phyloP scores from a whole-genome alignment of 1,284 basidiomycete species.

The Mixia osmundae region DNA sequence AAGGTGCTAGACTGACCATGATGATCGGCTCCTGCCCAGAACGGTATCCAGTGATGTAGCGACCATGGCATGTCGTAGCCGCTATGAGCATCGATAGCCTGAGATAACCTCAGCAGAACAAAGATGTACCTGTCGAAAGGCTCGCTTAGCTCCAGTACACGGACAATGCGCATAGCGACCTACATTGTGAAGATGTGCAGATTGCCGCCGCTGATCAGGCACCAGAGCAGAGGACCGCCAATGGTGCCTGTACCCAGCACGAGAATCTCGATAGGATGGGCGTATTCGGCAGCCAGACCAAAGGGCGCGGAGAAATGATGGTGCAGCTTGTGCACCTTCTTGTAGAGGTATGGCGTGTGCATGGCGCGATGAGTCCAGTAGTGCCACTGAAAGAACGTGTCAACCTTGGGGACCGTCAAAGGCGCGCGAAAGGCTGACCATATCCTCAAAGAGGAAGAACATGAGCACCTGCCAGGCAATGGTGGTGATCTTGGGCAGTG shows the following conservation, averaged over 20 bases:
- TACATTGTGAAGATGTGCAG: conserved; percentile 83
- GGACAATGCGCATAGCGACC: background rate
- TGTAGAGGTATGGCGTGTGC: conserved; percentile 55
- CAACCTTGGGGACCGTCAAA: too few species aligned
- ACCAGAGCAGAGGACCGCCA: conserved; percentile 66
- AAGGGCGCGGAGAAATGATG: conserved; percentile 96
- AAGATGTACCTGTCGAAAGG: conserved; percentile 31
- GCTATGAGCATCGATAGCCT: conserved; percentile 90
- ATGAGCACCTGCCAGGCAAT: conserved; percentile 60
- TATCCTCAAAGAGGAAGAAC: conserved; percentile 93
- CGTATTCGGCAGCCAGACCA: conserved; percentile 87
- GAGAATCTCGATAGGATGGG: conserved; percentile 26
- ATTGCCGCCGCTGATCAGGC: conserved; percentile 35
- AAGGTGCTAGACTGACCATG: conserved; percentile 32
- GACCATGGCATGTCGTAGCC: conserved; percentile 98
- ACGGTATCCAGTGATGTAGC: conserved; percentile 76
- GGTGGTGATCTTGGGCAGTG: conserved; percentile 39
- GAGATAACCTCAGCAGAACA: conserved; percentile 84
- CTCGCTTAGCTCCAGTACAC: too few species aligned
- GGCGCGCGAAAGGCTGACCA: conserved; percentile 35
- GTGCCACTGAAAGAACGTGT: conserved; percentile 16
- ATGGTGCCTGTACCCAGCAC: conserved; percentile 20
- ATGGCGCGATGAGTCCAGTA: conserved; percentile 12
- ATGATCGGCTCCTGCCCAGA: conserved; percentile 98
- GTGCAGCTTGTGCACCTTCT: conserved; percentile 83